Base-by-base conservation (phyloP, 1,139 yeast genomes). In the Debaryomyces nepalensis region DNA sequence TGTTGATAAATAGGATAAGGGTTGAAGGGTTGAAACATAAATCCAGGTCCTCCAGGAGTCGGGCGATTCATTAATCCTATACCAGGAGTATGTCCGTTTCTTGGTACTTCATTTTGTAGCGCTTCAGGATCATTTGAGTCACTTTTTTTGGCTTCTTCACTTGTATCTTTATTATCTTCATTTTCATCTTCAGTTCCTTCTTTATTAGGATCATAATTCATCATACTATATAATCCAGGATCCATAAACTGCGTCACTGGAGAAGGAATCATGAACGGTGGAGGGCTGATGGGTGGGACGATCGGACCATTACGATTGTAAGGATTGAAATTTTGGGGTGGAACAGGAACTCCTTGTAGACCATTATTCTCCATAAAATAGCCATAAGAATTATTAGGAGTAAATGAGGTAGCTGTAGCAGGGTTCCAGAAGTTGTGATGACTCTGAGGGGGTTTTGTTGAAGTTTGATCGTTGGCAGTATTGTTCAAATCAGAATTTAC, bases 361-460 rank as follows among this genome's bases (percentile, higher is more conserved):
- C 48, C 48, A n/a, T 44, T 48, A 4, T 48, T 51, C 19, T 63
- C 67, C 54, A 60, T 59, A 34, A 67, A 65, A 46, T 68, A 63
- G 40, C 55, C 62, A 45, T 57, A 59, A 16, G 58, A 35, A 30
- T 50, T 49, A 5, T 56, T 54, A 19, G 87, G 84, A 12, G 81
- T 79, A 54, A 82, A 82, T 2, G 82, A 63, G 9, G 82, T 62
- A 2, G 84, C 82, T 12, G 83, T 65, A 3, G 85, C 86, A 0
- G 86, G 86, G 55, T 81, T 81, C 87, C 87, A 82, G 50, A 81
- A 77, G 52, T 68, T 75, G 32, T 69, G 75, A 11, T 59, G 55
- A 14, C 43, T 49, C 5, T 45, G 47, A 7, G 35, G 19, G 4
- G 35, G 18, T 3, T 24, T 37, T 9, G 42, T 29, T 11, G 42